Evolutionary conservation across 352 stramenopile genomes (phyloP), one percentile per base, ranked within the genome.

Genomic region (Peronospora farinosa): DNA sequence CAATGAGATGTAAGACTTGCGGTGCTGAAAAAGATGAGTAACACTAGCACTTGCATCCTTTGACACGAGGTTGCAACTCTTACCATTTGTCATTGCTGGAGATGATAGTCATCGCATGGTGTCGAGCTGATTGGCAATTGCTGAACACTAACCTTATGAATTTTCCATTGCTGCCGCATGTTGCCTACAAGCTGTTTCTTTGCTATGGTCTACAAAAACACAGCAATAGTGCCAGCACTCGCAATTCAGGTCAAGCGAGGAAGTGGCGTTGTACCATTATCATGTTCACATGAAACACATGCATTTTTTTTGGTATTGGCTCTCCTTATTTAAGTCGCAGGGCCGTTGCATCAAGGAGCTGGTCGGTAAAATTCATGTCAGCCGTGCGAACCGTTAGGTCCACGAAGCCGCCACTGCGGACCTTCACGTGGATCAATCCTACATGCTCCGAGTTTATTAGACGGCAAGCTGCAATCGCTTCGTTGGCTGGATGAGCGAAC

Each of bases 301-400:
- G 21, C 19, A 21, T 21, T 10, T 2, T 59, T 60, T 49, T 21
- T 32, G 40, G 23, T 32, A 36, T 28, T 17, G n/a, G 17, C 32
- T 32, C 15, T 47, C 17, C 47, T 50, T 84, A 90, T 65, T 86
- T 86, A 45, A 90, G 72, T 32, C 74, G 74, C 43, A 81, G 72
- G 1, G 74, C 60, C 16, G 74, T 69, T 3, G 77, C 69, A 12
- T 86, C 71, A 25, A 88, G 50, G 40, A 95, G 67, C 51, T 87
- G 69, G 51, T 88, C 73, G 6, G 84, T 89, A 51, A 95, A 87
- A 42, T 69, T 65, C 69, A 84, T 83, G 60, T 95, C 84, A 33
- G 84, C 78, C 23, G 79, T 92, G 47, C 82, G 78, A 40, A 95
- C 84, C 8, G 84, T 95, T 33, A 95, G 44, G 48, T 95, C 81